Evolutionary conservation across 495 filamentous ascomycete species (phyloP).

Genomic region (Aspergillus ellipticus): DNA sequence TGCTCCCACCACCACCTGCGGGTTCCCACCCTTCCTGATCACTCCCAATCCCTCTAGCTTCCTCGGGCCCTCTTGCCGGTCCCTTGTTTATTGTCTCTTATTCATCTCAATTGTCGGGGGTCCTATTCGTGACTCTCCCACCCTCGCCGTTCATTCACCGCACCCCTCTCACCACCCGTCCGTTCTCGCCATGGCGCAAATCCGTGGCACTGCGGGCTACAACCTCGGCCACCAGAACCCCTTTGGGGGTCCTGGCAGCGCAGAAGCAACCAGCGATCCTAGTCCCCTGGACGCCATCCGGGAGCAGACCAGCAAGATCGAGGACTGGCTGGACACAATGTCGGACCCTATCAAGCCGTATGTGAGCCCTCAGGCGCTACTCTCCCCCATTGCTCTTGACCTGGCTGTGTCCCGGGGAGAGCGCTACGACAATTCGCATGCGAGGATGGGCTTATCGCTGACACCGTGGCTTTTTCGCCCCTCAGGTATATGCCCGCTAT

Average conservation of each 20-base stretch:
- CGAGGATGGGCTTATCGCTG: slow-evolving; percentile 22
- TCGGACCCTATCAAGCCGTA: slow-evolving; percentile 95
- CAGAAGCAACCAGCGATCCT: slow-evolving; percentile 64
- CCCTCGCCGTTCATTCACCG: neutral
- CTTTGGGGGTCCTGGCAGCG: slow-evolving; percentile 63
- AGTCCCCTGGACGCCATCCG: slow-evolving; percentile 89
- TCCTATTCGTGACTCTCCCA: neutral
- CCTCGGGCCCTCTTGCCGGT: neutral
- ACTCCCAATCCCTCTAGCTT: neutral
- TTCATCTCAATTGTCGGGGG: neutral
- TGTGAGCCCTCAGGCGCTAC: slow-evolving; percentile 34
- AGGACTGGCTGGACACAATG: slow-evolving; percentile 85
- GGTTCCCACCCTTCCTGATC: neutral
- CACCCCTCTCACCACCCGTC: neutral
- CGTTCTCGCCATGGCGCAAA: slow-evolving; percentile 73
- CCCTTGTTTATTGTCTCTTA: slow-evolving; percentile 8
- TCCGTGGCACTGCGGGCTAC: slow-evolving; percentile 93
- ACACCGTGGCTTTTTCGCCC: slow-evolving; percentile 32
- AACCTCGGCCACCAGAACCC: slow-evolving; percentile 78
- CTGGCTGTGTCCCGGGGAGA: neutral
- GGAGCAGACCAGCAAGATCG: slow-evolving; percentile 95
- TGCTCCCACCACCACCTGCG: neutral
- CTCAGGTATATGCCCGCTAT: slow-evolving; percentile 87
- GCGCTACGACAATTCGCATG: slow-evolving; percentile 10
- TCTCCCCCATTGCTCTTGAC: neutral